Conservation (phyloP, 2,329 filamentous ascomycete genomes). For the Coniochaeta sp. region DNA sequence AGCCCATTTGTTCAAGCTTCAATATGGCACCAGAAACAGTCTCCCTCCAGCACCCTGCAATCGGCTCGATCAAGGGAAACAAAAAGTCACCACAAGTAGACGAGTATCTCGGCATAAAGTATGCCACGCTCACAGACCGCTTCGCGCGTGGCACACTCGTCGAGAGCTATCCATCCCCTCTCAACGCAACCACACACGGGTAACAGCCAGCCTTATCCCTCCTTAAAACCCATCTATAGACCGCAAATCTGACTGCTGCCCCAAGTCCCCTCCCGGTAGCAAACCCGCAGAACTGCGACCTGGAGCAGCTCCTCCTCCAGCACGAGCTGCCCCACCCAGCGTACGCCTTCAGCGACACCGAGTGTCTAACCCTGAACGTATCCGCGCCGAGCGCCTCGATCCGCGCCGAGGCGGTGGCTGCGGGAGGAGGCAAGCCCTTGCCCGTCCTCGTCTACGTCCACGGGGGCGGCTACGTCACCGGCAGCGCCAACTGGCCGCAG, state of each 20-base stretch:
- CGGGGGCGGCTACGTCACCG: slow-evolving; percentile 41
- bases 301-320: slow-evolving; percentile 38
- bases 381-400: slow-evolving; percentile 27
- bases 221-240: background rate
- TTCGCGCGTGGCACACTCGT: slow-evolving; percentile 10
- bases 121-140: slow-evolving; percentile 12
- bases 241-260: background rate
- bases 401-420: slow-evolving; percentile 6
- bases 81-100: slow-evolving; percentile 4
- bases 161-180: slow-evolving; percentile 2
- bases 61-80: background rate
- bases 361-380: background rate
- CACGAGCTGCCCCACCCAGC: background rate
- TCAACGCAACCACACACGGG: slow-evolving; percentile 27
- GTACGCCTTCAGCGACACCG: slow-evolving; percentile 1
- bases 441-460: slow-evolving; percentile 47
- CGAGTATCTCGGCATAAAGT: slow-evolving; percentile 15
- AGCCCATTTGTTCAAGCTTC: background rate
- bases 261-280: slow-evolving; percentile 30
- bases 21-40: background rate
- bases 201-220: slow-evolving; percentile 7
- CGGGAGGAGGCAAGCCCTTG: slow-evolving; percentile 26
- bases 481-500: slow-evolving; percentile 44
- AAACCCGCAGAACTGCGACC: slow-evolving; percentile 29
- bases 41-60: background rate